These are phyloP conservation scores for Schoenoplectus tabernaemontani DNA, from an alignment of 202 grass and related monocot species.

Conservation along the genomic window DNA sequence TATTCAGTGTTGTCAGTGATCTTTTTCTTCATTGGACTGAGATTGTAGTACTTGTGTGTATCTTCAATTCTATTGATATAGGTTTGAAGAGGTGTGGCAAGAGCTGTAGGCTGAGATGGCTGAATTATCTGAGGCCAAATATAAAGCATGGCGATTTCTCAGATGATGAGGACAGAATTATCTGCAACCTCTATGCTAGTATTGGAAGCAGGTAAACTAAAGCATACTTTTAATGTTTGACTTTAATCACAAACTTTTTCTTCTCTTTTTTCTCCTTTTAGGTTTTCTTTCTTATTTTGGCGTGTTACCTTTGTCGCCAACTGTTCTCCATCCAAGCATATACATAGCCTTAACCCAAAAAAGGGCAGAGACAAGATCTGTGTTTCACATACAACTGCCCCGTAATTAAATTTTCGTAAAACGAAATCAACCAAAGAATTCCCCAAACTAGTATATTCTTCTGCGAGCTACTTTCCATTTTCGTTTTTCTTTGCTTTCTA, in stretches of 20 bases:
- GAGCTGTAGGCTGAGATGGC: conserved; percentile 54
- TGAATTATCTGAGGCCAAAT: conserved; percentile 79
- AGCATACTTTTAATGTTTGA: conserved; percentile 7
- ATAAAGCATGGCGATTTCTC: conserved; percentile 79
- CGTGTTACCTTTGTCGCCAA: background rate
- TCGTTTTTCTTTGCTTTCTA: background rate
- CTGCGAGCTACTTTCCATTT: background rate
- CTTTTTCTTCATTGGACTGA: background rate
- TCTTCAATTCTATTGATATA: too few relatives aligned
- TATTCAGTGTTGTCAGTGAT: background rate
- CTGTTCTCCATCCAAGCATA: background rate
- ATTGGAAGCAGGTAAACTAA: conserved; percentile 67
- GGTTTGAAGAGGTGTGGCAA: conserved; percentile 58
- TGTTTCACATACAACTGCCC: background rate
- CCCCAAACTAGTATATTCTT: background rate
- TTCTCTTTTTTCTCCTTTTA: background rate
- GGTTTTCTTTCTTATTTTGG: background rate
- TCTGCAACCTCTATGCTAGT: conserved; percentile 55
- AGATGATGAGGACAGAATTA: conserved; percentile 66
- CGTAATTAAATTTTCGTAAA: background rate
- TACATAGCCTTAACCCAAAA: background rate
- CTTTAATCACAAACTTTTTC: background rate
- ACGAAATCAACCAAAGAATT: background rate
- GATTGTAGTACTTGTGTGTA: background rate
- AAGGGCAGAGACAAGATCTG: background rate